A percentile compares a stretch with the other conserved stretches of the same genome.
These are phyloP conservation scores for Ogataea haglerorum DNA, from an alignment of 805 yeast genomes.

Conservation along the genomic window DNA sequence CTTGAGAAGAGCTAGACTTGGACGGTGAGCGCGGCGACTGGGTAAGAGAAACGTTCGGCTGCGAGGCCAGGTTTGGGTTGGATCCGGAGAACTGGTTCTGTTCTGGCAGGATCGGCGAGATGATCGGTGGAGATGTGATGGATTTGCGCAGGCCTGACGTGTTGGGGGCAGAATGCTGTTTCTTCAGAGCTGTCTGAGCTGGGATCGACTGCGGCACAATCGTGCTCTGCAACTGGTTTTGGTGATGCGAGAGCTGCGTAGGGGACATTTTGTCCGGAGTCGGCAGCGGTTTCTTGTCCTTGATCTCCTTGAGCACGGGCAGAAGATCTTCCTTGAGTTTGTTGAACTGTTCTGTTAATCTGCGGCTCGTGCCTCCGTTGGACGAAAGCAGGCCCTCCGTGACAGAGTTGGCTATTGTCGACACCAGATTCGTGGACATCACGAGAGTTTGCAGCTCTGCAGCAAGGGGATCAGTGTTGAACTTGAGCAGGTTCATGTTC, in stretches of 20 bases:
- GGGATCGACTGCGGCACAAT: constrained; percentile 21
- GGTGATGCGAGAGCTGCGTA: constrained; percentile 16
- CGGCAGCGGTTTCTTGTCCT: constrained; percentile 67
- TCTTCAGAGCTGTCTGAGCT: constrained; percentile 6
- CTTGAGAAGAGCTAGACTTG: constrained; percentile 5
- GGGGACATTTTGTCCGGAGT: constrained; percentile 41
- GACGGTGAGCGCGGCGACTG: constrained; percentile 10
- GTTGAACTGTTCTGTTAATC: constrained; percentile 50
- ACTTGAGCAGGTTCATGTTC: constrained; percentile 15
- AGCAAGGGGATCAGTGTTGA: constrained; percentile 23
- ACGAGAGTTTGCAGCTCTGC: constrained; percentile 25
- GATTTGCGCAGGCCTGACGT: constrained; percentile 13
- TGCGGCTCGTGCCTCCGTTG: constrained; percentile 24
- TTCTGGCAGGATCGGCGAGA: constrained; percentile 18
- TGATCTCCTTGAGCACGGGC: constrained; percentile 58
- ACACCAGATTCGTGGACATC: constrained; percentile 24
- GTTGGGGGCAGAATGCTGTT: constrained; percentile 5
- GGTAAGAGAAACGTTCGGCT: constrained; percentile 6
- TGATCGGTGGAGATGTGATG: constrained; percentile 18
- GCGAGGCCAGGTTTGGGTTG: constrained; percentile 1
- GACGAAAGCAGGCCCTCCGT: constrained; percentile 19
- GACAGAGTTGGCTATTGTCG: constrained; percentile 23
- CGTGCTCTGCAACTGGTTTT: constrained; percentile 23
- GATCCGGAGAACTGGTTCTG: constrained; percentile 7
- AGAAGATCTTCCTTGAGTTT: constrained; percentile 60